These are phyloP conservation scores for Fusarium pseudograminearum DNA, from an alignment of 2,329 filamentous ascomycete species.

Conservation along the genomic window DNA sequence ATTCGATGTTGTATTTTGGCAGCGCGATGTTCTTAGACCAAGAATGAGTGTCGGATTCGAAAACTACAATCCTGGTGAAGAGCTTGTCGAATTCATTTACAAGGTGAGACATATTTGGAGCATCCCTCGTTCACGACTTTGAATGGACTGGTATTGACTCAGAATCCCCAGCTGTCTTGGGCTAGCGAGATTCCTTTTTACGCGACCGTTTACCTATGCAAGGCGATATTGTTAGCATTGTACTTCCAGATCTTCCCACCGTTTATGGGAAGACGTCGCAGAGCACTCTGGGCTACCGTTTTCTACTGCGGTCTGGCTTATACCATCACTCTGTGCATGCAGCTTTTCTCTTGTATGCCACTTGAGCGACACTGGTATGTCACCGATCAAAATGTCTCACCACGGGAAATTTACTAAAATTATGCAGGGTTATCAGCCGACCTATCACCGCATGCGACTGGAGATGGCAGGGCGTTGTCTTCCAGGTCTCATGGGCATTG, in stretches of 20 bases:
- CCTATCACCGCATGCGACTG: conserved; percentile 20
- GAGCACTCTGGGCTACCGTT: conserved; percentile 15
- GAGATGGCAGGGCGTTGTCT: conserved; percentile 26
- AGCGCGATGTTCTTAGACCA: conserved; percentile 24
- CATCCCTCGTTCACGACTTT: fast-evolving
- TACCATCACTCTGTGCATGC: conserved; percentile 13
- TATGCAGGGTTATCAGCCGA: conserved; percentile 17
- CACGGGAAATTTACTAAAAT: not conserved
- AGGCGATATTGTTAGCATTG: conserved; percentile 22
- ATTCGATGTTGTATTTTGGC: conserved; percentile 23
- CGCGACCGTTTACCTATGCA: conserved; percentile 28
- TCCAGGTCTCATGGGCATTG: conserved; percentile 32
- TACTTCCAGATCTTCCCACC: conserved; percentile 31
- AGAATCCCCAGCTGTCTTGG: conserved; percentile 26
- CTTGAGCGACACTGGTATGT: conserved; percentile 34
- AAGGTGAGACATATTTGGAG: conserved; percentile 1
- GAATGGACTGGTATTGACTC: not conserved
- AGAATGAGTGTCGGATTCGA: conserved; percentile 29
- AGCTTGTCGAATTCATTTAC: conserved; percentile 31
- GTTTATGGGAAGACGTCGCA: conserved; percentile 30
- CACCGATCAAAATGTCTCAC: not conserved
- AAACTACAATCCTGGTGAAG: conserved; percentile 13
- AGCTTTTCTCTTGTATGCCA: conserved; percentile 36
- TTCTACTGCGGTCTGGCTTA: conserved; percentile 25
- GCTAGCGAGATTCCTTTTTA: conserved; percentile 37